Conservation (phyloP, 2,329 filamentous ascomycete species). For the Xylaria sp. region DNA sequence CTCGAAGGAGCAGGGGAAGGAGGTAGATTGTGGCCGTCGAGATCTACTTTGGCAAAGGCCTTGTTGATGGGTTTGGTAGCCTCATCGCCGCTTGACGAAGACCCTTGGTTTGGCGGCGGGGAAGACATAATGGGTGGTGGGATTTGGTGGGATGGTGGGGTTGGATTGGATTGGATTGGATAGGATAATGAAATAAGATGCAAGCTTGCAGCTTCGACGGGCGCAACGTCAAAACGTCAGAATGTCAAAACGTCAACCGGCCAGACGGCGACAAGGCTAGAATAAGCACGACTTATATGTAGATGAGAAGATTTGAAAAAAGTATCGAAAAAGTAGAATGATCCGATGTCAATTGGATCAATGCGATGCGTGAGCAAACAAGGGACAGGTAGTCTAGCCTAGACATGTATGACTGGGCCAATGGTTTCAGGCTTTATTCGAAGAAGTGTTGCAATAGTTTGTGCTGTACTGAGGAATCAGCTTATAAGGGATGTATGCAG, state of each 20-base stretch:
- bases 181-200: neutral
- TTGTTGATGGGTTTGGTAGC: slow-evolving; percentile 59
- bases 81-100: slow-evolving; percentile 48
- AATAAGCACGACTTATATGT: neutral
- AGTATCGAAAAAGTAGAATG: slow-evolving; percentile 1
- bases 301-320: slow-evolving; percentile 6
- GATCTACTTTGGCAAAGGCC: slow-evolving; percentile 72
- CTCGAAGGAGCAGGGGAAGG: slow-evolving; percentile 94
- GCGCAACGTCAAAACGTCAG: slow-evolving; percentile 5
- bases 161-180: neutral
- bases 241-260: neutral
- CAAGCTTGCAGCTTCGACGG: neutral
- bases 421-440: neutral
- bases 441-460: slow-evolving; percentile 3
- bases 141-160: slow-evolving; percentile 9
- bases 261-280: slow-evolving; percentile 3
- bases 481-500: slow-evolving; percentile 3
- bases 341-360: neutral
- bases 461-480: neutral
- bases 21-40: slow-evolving; percentile 85
- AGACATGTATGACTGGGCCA: neutral
- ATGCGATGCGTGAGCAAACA: neutral
- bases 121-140: slow-evolving; percentile 38
- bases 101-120: slow-evolving; percentile 45
- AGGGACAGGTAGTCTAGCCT: neutral